Evolutionary conservation across 176 grass and related monocot genomes (phyloP), one percentile per base, ranked within the genome.

Genomic region (Musa beccarii): DNA sequence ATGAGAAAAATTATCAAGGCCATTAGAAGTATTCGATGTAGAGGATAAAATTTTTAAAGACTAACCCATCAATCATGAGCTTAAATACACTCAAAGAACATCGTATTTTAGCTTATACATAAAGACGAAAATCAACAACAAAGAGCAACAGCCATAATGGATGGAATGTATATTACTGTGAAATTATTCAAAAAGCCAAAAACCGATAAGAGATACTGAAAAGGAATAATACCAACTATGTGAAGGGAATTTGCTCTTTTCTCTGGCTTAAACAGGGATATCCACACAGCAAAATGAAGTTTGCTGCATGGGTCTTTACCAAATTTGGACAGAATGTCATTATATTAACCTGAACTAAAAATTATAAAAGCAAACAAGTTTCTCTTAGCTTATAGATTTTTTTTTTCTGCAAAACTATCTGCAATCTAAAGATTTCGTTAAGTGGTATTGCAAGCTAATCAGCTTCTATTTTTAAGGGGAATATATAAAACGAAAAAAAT

Each of bases 11-110:
- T 74, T 80, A 17, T 54, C 63, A 80, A 76, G 11, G 4, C n/a
- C 59, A 56, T 63, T 59, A 71, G 25, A 75, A 19, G 69, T 14
- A 89, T 24, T 1, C 20, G 43, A 52, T 51, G 49, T 29, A n/a
- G 53, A 16, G 22, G 73, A 81, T 75, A 1, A 12, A 57, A 1
- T 4, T 75, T 25, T 2, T 1, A 79, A 29, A 79, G 54, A 43
- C 4, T 43, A 43, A 43, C 4, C 34, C 6, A 43, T 43, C 4
- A 43, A 6, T 43, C 34, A 43, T 0, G 34, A 43, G 34, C 4
- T 43, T 43, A 43, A 43, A 43, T 4, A 43, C 34, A 43, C 34
- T 43, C 34, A 43, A 6, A 6, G 3, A 34, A 34, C 34, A 43
- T 43, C 34, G 6, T 4, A 43, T 43, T 43, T 43, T 43, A 43